phyloP scores from a whole-genome alignment of 1,284 basidiomycete species.

The Ustilago hordei region DNA sequence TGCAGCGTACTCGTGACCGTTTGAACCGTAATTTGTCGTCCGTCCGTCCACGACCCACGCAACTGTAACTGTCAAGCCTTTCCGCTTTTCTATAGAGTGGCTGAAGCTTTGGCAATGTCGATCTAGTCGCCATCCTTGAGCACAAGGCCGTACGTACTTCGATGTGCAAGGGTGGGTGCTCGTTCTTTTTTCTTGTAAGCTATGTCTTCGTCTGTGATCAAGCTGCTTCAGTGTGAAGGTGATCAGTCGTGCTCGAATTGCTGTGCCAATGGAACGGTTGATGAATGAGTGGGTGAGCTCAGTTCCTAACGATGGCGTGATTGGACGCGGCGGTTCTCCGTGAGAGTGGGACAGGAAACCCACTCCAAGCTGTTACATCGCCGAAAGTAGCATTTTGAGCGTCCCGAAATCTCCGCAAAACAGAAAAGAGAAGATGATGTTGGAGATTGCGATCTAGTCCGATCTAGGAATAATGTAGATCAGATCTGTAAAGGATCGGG shows the following conservation, averaged over 20 bases:
- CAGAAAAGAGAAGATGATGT: too few relatives aligned
- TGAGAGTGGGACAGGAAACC: neutral
- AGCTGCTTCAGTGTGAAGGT: too few relatives aligned
- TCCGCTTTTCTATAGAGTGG: neutral
- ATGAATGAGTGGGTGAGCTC: constrained; percentile 3
- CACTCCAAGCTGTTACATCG: too few relatives aligned
- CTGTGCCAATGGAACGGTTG: neutral
- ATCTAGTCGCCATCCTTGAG: constrained; percentile 4
- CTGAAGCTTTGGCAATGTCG: neutral
- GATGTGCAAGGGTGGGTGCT: too few relatives aligned
- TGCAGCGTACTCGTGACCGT: constrained; percentile 7
- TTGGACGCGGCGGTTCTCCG: neutral
- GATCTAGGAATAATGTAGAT: too few relatives aligned
- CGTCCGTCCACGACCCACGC: neutral
- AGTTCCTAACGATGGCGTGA: constrained; percentile 15
- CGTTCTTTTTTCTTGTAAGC: neutral
- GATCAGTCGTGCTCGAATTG: neutral
- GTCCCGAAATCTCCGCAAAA: too few relatives aligned
- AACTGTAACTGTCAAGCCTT: too few relatives aligned
- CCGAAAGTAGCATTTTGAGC: too few relatives aligned
- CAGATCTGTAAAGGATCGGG: too few relatives aligned
- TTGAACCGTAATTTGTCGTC: constrained; percentile 2
- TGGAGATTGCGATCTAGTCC: too few relatives aligned
- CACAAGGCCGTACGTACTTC: neutral
- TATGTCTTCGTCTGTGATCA: too few relatives aligned